phyloP scores from a whole-genome alignment of 208 protist species.

The Trypanosoma theileri region DNA sequence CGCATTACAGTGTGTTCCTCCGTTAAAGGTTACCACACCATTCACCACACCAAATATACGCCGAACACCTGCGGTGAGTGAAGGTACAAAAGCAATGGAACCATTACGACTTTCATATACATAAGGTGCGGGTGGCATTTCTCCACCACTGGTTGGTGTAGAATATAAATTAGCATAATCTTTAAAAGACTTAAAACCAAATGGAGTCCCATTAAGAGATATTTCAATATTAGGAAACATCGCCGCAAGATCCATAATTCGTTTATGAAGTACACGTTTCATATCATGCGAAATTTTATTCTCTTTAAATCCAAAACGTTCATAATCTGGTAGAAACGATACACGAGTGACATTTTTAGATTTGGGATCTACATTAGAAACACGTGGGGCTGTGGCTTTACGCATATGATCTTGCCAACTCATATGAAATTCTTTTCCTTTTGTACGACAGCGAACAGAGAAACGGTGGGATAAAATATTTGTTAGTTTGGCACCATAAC shows the following conservation, averaged over 20 bases:
- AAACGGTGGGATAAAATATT: slow-evolving; percentile 99
- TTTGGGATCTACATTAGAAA: slow-evolving; percentile 72
- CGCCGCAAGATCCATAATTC: slow-evolving; percentile 92
- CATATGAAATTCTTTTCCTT: slow-evolving; percentile 92
- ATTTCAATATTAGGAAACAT: slow-evolving; percentile 92
- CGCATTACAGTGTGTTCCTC: slow-evolving; percentile 98
- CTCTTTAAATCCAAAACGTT: slow-evolving; percentile 71
- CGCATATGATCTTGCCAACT: slow-evolving; percentile 98
- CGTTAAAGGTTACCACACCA: slow-evolving; percentile 97
- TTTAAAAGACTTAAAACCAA: slow-evolving; percentile 95
- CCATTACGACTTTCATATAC: slow-evolving; percentile 74
- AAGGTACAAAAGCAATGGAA: slow-evolving; percentile 83
- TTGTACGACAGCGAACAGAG: slow-evolving; percentile 90
- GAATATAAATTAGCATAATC: slow-evolving; percentile 95
- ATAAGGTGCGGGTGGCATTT: slow-evolving; percentile 65
- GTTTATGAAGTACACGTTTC: slow-evolving; percentile 87
- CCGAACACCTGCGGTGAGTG: slow-evolving; percentile 75
- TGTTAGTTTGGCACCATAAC: slow-evolving; percentile 97
- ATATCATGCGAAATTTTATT: slow-evolving; percentile 81
- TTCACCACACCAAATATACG: slow-evolving; percentile 99
- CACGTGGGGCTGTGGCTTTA: slow-evolving; percentile 86
- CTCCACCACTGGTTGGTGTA: slow-evolving; percentile 35
- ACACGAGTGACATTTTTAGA: slow-evolving; percentile 80
- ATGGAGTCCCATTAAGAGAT: slow-evolving; percentile 94
- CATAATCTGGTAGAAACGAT: slow-evolving; percentile 90